A percentile compares a stretch with the other conserved stretches of the same genome.
Evolutionary conservation across 768 basidiomycete genomes (phyloP).

Genomic region (Cytidiella melzeri): DNA sequence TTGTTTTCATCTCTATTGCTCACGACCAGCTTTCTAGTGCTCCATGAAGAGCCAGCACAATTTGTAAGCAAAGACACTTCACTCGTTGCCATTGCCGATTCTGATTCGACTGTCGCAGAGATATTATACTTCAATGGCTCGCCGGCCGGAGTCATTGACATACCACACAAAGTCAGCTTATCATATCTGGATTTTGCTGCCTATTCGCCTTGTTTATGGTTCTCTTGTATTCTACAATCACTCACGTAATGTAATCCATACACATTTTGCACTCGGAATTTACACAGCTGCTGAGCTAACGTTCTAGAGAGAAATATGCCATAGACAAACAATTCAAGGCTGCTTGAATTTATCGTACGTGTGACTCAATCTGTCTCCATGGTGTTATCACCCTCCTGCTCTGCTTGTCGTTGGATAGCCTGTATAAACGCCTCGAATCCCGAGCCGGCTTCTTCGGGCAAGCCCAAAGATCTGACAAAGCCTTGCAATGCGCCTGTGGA

Average conservation of each 20-base stretch:
- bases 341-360: no score
- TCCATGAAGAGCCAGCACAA: conserved; percentile 97
- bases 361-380: conserved; percentile 85
- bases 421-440: conserved; percentile 75
- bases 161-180: no score
- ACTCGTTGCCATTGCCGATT: neutral
- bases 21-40: no score
- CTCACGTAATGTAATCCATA: conserved; percentile 6
- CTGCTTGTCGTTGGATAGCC: conserved; percentile 72
- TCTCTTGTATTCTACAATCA: conserved; percentile 5
- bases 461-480: conserved; percentile 70
- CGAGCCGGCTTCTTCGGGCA: conserved; percentile 80
- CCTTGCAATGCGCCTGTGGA: conserved; percentile 72
- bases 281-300: no score
- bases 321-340: no score
- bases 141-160: conserved; percentile 65
- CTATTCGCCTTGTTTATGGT: no score
- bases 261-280: no score
- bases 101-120: conserved; percentile 36
- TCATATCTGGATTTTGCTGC: no score
- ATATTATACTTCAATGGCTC: conserved; percentile 88
- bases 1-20: no score
- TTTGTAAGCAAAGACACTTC: conserved; percentile 45
- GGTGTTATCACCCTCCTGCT: conserved; percentile 39
- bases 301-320: no score